Base-by-base conservation (phyloP, 352 stramenopile genomes). In the Thalassiosira sp. region DNA sequence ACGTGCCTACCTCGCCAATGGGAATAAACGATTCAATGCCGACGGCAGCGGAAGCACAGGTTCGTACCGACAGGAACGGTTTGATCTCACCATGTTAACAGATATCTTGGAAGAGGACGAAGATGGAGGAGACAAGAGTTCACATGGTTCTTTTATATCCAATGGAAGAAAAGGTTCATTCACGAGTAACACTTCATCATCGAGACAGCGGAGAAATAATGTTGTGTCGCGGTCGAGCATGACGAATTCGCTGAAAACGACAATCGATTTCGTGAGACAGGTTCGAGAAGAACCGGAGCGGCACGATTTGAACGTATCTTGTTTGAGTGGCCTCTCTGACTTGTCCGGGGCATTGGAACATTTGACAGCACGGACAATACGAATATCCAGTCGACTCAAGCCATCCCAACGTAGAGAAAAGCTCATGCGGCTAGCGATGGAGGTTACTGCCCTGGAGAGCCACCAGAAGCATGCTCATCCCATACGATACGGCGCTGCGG, bases 401-500 rank as follows among this genome's bases (percentile, higher is more conserved):
- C 57, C 46, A 67, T 81, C 63, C 25, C 72, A 81, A 42, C 63
- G 64, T 33, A 52, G 72, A 56, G 57, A 68, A 25, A 75, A 81
- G 40, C 33, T 81, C 27, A 62, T 81, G 5, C 15, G 56, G 15
- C 20, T 81, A 16, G 72, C 72, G 43, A 76, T 58, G 1, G 58
- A 81, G 51, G 63, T 45, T 20, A 63, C 72, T 11, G 28, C 52
- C 76, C 91, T 77, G 52, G 56, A 81, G 48, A 67, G 42, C 58
- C 43, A 62, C 51, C 82, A 88, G n/a, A 85, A 89, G 48, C 80
- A 94, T 37, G 72, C 95, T 0, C 94, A 95, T 82, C 91, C 92
- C 0, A 81, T 96, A 31, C 82, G 88, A 40, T 96, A 95, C 64
- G 93, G 90, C 20, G 91, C 91, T 0, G 92, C 89, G 0, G 89